These are phyloP conservation scores for Rhodamnia rubescens DNA, from an alignment of 345 rosid species.

Conservation along the genomic window DNA sequence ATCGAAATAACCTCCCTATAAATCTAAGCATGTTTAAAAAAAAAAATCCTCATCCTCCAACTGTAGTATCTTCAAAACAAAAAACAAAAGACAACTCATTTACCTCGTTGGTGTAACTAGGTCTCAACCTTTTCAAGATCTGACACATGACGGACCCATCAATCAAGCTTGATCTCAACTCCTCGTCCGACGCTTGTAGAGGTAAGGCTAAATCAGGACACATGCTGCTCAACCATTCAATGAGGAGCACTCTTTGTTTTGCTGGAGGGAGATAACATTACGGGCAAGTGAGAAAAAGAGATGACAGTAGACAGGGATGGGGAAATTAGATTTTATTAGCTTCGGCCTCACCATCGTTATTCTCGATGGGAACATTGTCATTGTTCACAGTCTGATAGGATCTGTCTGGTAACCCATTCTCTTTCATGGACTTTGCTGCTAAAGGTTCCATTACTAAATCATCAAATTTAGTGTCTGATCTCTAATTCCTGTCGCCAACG, in stretches of 20 bases:
- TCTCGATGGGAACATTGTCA: neutral
- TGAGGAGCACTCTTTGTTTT: slow-evolving; percentile 17
- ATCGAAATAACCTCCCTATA: slow-evolving; percentile 36
- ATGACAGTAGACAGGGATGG: neutral
- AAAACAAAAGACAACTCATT: neutral
- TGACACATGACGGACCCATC: slow-evolving; percentile 32
- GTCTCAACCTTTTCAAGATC: slow-evolving; percentile 31
- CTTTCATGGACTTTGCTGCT: neutral
- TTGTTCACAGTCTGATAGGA: neutral
- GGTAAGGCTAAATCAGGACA: slow-evolving; percentile 27
- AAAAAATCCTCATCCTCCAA: neutral
- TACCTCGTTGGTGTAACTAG: slow-evolving; percentile 28
- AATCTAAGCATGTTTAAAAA: neutral
- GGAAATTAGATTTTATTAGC: slow-evolving; percentile 5
- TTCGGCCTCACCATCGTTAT: slow-evolving; percentile 9
- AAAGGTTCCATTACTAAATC: neutral
- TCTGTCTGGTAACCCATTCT: neutral
- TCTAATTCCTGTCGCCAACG: neutral
- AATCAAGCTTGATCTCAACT: slow-evolving; percentile 29
- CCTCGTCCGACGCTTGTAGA: slow-evolving; percentile 35
- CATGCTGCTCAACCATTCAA: slow-evolving; percentile 41
- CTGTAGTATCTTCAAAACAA: slow-evolving; percentile 1
- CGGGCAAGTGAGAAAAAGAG: neutral
- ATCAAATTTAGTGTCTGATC: neutral
- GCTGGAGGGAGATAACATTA: slow-evolving; percentile 10